Conservation (phyloP, 345 rosid genomes). For the Euphorbia pulcherrima region DNA sequence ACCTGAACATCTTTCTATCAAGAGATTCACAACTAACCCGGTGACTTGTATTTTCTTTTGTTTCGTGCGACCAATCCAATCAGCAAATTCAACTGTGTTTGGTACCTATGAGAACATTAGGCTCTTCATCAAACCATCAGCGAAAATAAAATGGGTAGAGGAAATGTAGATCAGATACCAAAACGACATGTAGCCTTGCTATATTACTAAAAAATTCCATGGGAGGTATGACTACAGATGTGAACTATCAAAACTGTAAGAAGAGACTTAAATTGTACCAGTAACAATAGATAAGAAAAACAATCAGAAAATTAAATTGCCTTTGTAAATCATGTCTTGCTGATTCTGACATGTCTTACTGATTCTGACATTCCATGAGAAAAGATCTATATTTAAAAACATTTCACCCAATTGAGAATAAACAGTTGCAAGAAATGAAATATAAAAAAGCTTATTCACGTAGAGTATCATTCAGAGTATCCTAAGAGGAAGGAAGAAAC, state of each 20-base stretch:
- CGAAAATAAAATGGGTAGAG: conserved; percentile 7
- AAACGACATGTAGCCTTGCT: neutral
- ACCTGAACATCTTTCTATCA: conserved; percentile 9
- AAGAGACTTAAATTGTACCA: neutral
- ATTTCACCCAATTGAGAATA: neutral
- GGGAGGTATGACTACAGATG: neutral
- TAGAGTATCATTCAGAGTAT: conserved; percentile 3
- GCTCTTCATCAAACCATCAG: conserved; percentile 8
- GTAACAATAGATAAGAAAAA: neutral
- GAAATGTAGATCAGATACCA: neutral
- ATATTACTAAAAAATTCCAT: neutral
- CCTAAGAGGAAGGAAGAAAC: neutral
- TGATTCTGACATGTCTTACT: neutral
- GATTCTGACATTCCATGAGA: neutral
- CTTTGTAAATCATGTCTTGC: neutral
- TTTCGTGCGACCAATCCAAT: conserved; percentile 95
- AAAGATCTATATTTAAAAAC: neutral
- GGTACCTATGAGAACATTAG: conserved; percentile 57
- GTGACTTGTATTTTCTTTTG: conserved; percentile 87
- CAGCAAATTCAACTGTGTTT: conserved; percentile 88
- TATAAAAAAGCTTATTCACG: neutral
- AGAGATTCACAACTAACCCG: conserved; percentile 52
- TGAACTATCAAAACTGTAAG: neutral
- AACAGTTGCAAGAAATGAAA: neutral
- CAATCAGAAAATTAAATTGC: neutral